Evolutionary conservation across 257 asterid species (phyloP).

Genomic region (Paraleonurus japonicus): DNA sequence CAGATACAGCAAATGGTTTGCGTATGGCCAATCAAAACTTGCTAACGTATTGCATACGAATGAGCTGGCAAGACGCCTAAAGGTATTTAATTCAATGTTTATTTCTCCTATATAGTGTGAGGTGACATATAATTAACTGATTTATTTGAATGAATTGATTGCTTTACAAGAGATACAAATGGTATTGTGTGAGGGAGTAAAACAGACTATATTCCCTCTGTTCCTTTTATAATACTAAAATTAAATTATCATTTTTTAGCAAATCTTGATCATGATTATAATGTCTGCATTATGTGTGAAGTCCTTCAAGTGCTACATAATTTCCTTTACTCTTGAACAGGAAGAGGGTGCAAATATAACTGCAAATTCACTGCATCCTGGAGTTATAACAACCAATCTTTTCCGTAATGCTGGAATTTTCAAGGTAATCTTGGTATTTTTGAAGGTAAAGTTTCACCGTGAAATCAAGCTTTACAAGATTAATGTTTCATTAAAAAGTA

Average conservation of each 20-base stretch:
- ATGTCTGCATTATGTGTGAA: neutral
- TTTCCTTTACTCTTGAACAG: constrained; percentile 37
- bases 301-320: neutral
- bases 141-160: neutral
- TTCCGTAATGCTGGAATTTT: constrained; percentile 55
- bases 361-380: constrained; percentile 88
- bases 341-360: constrained; percentile 74
- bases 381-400: constrained; percentile 67
- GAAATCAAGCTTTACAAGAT: no score
- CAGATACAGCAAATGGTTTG: constrained; percentile 54
- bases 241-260: neutral
- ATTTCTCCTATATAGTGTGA: neutral
- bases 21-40: constrained; percentile 91
- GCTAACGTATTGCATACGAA: constrained; percentile 71
- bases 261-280: neutral
- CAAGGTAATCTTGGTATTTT: constrained; percentile 46
- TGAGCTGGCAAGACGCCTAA: constrained; percentile 61
- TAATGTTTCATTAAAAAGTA: no score
- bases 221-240: neutral
- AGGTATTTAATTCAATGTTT: constrained; percentile 38
- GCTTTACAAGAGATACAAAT: neutral
- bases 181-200: neutral
- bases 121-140: no score
- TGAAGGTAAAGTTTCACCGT: constrained; percentile 31
- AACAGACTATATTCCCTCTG: neutral